Conservation (phyloP, 2,329 filamentous ascomycete genomes). For the Fusarium marasasianum region DNA sequence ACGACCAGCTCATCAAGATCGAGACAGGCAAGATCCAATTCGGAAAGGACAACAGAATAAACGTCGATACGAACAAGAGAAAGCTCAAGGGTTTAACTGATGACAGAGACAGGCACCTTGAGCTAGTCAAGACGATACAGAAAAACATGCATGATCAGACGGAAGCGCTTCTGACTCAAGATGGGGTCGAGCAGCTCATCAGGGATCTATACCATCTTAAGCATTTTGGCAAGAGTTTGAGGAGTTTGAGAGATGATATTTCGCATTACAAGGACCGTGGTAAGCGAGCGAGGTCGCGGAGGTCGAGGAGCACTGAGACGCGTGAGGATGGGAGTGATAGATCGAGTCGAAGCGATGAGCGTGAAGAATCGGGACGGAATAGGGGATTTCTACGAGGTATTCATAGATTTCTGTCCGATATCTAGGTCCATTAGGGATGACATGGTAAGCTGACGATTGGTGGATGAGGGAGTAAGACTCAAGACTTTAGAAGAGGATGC, state of each 20-base stretch:
- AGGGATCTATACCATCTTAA: conserved; percentile 10
- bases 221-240: conserved; percentile 19
- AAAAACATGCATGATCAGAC: neutral
- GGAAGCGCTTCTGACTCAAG: conserved; percentile 1
- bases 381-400: neutral
- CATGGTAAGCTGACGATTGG: neutral
- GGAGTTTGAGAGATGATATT: conserved; percentile 2
- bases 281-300: neutral
- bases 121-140: conserved; percentile 23
- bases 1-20: neutral
- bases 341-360: neutral
- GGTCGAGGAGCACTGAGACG: neutral
- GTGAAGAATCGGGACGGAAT: neutral
- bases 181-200: neutral
- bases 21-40: conserved; percentile 4
- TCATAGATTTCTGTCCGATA: neutral
- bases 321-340: neutral
- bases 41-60: neutral
- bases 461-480: neutral
- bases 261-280: neutral
- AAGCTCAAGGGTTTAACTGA: neutral
- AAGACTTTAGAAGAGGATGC: too few relatives aligned
- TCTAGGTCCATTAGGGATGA: neutral
- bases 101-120: conserved; percentile 11
- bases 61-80: conserved; percentile 3